Base-by-base conservation (phyloP, 2,329 filamentous ascomycete genomes). In the Xylaria arbuscula region DNA sequence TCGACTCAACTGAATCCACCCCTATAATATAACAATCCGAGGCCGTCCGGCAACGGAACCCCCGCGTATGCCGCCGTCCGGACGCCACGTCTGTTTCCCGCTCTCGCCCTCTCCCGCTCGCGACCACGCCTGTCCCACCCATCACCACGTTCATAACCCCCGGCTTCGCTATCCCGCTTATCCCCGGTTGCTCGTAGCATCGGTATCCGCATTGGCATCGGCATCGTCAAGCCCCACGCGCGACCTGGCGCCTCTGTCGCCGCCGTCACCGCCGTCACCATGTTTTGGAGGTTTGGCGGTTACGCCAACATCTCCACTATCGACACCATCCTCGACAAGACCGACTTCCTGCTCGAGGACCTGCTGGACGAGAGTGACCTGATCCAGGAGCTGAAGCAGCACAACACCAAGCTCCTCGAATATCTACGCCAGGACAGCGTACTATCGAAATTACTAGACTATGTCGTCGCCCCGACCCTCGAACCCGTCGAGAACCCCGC, bases 251-350 rank as follows among this genome's bases (percentile, higher is more conserved):
- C 40, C 24, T 15, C 36, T 28, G 22, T n/a, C 40, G 22, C 42
- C n/a, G 47, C 40, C 24, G 8, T 38, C 36, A 22, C 28, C 40
- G 34, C 42, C 13, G 66, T 78, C 90, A 95, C 82, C 85, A 99
- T 99, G 96, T 99, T 99, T 84, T 99, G 96, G 96, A 92, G 95
- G 84, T 99, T 98, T 87, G 95, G 96, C 87, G 94, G 94, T 79
- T 98, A 98, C 87, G 93, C 94, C 86, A 97, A 93, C 87, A 92
- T 97, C 83, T 98, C 95, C 77, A 92, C 94, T 79, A 93, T 99
- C 82, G 96, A 98, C 83, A 94, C 91, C 75, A 93, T 99, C 78
- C 93, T 99, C 80, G 96, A 99, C 80, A 97, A 97, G 82, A 90
- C 97, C 75, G 93, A 97, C 82, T 94, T 98, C 79, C 94, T 93